Conservation (phyloP, 1,284 basidiomycete species). For the Jaminaea rosea region DNA sequence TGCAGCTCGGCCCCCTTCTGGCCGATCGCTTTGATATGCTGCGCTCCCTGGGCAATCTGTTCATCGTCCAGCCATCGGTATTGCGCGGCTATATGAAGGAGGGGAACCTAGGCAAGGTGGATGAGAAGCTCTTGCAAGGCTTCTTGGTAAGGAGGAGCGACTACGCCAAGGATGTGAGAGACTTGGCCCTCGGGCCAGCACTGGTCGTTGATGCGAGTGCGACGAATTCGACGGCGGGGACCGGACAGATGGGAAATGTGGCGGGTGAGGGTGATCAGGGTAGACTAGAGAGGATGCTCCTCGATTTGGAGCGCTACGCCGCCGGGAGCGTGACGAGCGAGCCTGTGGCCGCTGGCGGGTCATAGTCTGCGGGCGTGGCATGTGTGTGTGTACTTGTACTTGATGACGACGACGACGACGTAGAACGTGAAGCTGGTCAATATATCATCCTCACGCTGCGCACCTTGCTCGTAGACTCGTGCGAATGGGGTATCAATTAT, state of each 20-base stretch:
- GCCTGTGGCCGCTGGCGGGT: too few relatives aligned
- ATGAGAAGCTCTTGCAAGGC: slow-evolving; percentile 73
- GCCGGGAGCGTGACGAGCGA: too few relatives aligned
- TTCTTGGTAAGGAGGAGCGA: slow-evolving; percentile 85
- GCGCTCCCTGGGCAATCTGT: slow-evolving; percentile 91
- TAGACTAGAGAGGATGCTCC: not conserved
- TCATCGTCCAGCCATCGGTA: slow-evolving; percentile 50
- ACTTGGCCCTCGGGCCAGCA: slow-evolving; percentile 10
- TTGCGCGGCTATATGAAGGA: slow-evolving; percentile 46
- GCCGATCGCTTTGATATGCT: slow-evolving; percentile 97
- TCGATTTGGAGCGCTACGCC: not conserved
- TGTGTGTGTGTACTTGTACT: too few relatives aligned
- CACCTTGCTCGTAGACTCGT: too few relatives aligned
- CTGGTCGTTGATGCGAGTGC: not conserved
- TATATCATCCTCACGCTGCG: too few relatives aligned
- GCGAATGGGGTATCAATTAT: too few relatives aligned
- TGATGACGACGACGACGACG: too few relatives aligned
- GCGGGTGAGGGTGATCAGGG: not conserved
- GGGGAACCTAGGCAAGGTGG: slow-evolving; percentile 57
- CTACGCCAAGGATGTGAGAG: slow-evolving; percentile 50
- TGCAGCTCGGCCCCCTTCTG: slow-evolving; percentile 63
- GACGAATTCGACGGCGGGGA: not conserved
- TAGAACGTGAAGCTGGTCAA: too few relatives aligned
- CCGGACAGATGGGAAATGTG: not conserved
- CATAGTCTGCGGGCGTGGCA: too few relatives aligned